A percentile compares a stretch with the other conserved stretches of the same genome.
Conservation (phyloP, 192 early-diverging fungal genomes). For the Lunasporangiospora selenospora region DNA sequence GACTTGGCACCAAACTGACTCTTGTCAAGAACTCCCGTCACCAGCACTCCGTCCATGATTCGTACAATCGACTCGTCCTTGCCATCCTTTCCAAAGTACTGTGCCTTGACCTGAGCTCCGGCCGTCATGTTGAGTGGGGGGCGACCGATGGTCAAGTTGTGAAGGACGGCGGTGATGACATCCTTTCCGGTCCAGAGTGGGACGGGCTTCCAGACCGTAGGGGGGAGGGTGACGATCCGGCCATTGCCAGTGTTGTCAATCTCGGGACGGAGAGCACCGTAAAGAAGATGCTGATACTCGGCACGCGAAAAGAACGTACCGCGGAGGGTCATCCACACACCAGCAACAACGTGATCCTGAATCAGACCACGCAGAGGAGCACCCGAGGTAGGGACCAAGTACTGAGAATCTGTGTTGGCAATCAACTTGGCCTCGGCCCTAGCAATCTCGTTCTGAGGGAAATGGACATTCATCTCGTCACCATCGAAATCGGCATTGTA, state of each 20-base stretch:
- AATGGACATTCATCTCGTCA: constrained; percentile 99
- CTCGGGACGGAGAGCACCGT: constrained; percentile 87
- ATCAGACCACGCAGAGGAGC: constrained; percentile 98
- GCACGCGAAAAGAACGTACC: constrained; percentile 88
- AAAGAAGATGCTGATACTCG: constrained; percentile 95
- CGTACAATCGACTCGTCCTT: constrained; percentile 87
- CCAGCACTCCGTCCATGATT: constrained; percentile 86
- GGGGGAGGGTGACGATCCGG: constrained; percentile 83
- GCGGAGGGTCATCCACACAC: constrained; percentile 90
- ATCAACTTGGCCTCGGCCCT: constrained; percentile 96
- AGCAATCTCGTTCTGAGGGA: constrained; percentile 97
- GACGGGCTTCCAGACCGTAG: constrained; percentile 86
- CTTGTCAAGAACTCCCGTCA: constrained; percentile 96
- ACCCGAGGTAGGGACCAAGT: constrained; percentile 96
- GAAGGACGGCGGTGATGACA: constrained; percentile 89
- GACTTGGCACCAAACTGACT: constrained; percentile 94
- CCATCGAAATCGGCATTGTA: constrained; percentile 99
- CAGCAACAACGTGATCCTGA: constrained; percentile 98
- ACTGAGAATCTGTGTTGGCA: constrained; percentile 94
- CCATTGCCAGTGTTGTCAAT: constrained; percentile 70
- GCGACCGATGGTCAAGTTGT: constrained; percentile 85
- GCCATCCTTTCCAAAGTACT: constrained; percentile 83
- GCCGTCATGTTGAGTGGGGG: constrained; percentile 87
- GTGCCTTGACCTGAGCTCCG: constrained; percentile 84
- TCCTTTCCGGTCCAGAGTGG: constrained; percentile 99